phyloP scores from a whole-genome alignment of 192 early-diverging fungal genomes.

The Phycomyces blakesleeanus region DNA sequence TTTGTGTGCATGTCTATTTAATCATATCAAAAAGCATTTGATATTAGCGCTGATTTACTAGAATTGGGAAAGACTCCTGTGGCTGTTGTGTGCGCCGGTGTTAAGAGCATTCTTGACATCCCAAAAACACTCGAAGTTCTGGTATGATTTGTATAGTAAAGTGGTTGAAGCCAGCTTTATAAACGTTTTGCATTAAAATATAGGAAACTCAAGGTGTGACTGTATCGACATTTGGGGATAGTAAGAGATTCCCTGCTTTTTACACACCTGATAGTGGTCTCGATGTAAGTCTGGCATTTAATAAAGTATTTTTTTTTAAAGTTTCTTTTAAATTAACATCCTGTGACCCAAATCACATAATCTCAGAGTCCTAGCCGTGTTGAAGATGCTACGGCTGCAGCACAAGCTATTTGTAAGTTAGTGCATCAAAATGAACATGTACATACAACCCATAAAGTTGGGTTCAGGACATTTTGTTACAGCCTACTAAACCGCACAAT shows the following conservation, averaged over 20 bases:
- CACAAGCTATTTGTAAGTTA: slow-evolving; percentile 41
- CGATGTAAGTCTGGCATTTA: slow-evolving; percentile 31
- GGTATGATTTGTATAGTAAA: slow-evolving; percentile 18
- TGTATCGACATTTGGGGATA: slow-evolving; percentile 70
- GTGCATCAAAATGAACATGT: slow-evolving; percentile 26
- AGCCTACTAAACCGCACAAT: background rate
- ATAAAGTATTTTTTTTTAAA: background rate
- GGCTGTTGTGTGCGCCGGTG: slow-evolving; percentile 93
- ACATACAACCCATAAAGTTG: too few relatives aligned
- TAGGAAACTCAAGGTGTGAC: slow-evolving; percentile 91
- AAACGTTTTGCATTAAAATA: background rate
- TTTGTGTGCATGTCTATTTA: background rate
- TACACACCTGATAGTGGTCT: slow-evolving; percentile 77
- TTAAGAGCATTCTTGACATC: slow-evolving; percentile 95
- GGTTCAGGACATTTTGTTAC: too few relatives aligned
- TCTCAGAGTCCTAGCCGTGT: slow-evolving; percentile 41
- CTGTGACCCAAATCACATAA: background rate
- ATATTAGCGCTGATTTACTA: slow-evolving; percentile 89
- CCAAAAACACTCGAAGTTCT: slow-evolving; percentile 86
- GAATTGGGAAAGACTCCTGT: slow-evolving; percentile 90
- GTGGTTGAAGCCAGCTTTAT: background rate
- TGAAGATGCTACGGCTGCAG: slow-evolving; percentile 38
- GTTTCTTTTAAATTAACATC: background rate
- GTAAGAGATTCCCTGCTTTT: slow-evolving; percentile 83
- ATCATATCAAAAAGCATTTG: slow-evolving; percentile 54